Conservation (phyloP, 257 asterid genomes). For the Primulina huaijiensis region DNA sequence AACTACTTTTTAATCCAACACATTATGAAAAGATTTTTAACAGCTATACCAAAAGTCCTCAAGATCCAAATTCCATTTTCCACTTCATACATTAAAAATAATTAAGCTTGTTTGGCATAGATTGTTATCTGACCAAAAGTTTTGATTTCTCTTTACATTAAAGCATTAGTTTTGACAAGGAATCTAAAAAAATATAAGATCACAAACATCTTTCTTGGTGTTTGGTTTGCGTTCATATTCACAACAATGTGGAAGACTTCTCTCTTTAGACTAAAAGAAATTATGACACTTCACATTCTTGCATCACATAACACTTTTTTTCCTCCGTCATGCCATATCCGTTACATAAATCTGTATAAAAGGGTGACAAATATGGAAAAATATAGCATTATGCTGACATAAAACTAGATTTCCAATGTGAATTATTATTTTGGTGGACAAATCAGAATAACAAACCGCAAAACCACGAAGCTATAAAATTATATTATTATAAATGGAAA, state of each 20-base stretch:
- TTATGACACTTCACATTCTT: neutral
- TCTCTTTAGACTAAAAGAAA: neutral
- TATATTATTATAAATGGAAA: constrained; percentile 6
- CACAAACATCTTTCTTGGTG: neutral
- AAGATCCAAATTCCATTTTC: constrained; percentile 2
- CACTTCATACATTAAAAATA: constrained; percentile 12
- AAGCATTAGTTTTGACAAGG: neutral
- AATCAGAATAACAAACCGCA: constrained; percentile 16
- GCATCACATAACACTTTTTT: neutral
- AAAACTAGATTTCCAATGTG: neutral
- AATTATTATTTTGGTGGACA: constrained; percentile 9
- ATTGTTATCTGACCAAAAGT: neutral
- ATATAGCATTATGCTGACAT: neutral
- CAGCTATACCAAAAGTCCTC: neutral
- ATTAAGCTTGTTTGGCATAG: neutral
- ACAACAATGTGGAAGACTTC: neutral
- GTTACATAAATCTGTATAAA: neutral
- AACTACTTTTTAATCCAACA: constrained; percentile 2
- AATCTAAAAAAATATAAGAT: too few relatives aligned
- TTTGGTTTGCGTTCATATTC: neutral
- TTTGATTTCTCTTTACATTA: neutral
- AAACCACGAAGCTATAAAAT: constrained; percentile 1
- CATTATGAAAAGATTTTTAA: constrained; percentile 1
- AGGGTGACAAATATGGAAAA: neutral
- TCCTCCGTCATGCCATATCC: neutral